phyloP scores from a whole-genome alignment of 768 basidiomycete species.

The Naganishia antarctica region DNA sequence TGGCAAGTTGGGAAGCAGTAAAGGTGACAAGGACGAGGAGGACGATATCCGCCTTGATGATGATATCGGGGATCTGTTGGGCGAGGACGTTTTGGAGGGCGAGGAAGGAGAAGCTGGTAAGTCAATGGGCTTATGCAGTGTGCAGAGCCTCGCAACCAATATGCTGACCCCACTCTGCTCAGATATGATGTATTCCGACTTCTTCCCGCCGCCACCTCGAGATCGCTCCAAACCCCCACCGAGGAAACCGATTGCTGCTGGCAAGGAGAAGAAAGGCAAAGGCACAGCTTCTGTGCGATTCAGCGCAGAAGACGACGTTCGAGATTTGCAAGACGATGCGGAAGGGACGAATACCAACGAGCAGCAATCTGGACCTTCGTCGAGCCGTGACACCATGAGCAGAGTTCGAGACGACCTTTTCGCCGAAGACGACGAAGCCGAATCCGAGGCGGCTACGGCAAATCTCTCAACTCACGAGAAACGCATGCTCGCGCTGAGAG shows the following conservation, averaged over 20 bases:
- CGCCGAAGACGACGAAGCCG: slow-evolving; percentile 51
- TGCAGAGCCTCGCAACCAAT: background rate
- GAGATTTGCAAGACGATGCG: slow-evolving; percentile 31
- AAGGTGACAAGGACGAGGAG: slow-evolving; percentile 39
- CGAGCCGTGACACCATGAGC: slow-evolving; percentile 56
- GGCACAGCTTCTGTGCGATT: slow-evolving; percentile 23
- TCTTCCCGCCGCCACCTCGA: slow-evolving; percentile 45
- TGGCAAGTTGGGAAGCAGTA: slow-evolving; percentile 56
- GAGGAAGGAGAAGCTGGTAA: slow-evolving; percentile 23
- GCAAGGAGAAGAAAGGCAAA: slow-evolving; percentile 33
- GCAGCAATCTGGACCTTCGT: slow-evolving; percentile 38
- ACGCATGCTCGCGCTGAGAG: slow-evolving; percentile 65
- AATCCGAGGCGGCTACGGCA: slow-evolving; percentile 45
- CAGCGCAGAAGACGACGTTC: slow-evolving; percentile 18
- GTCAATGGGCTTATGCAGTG: background rate
- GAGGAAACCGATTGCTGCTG: background rate
- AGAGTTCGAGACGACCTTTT: slow-evolving; percentile 74
- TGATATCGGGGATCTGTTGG: slow-evolving; percentile 28
- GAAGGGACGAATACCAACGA: slow-evolving; percentile 32
- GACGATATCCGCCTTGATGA: slow-evolving; percentile 41
- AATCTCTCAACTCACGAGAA: slow-evolving; percentile 72
- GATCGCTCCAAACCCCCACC: slow-evolving; percentile 19
- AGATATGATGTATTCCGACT: slow-evolving; percentile 49
- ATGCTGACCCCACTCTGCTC: background rate
- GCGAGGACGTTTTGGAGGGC: slow-evolving; percentile 23